Base-by-base conservation (phyloP, 1,139 yeast genomes). In the Hanseniaspora sp. region DNA sequence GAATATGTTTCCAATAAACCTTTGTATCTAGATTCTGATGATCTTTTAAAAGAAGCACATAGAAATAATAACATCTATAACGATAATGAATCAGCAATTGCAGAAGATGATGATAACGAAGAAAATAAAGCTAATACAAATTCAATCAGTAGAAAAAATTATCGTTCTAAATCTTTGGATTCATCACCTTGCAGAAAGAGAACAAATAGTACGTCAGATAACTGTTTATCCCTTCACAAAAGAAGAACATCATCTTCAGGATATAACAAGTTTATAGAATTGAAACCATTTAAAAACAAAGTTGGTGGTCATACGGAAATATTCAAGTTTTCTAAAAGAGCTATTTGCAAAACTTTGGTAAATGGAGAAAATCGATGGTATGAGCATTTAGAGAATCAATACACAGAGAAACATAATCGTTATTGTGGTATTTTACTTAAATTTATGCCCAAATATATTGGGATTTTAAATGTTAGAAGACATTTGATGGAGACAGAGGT, bases 301-400 rank as follows among this genome's bases (percentile, higher is more conserved):
- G 98, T 94, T 7, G 99, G 99, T 9, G 99, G 99, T 0, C 99
- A 94, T 66, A 92, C 96, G 0, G 96, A 97, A 1, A 88, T 94
- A 48, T 94, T 92, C 69, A 77, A 92, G 59, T 92, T 92, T 65
- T 84, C 95, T 7, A 84, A 82, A 61, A 74, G 86, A 56, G 97
- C 97, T 0, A 96, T 94, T n/a, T 92, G 98, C 68, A 94, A 94
- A 67, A 94, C 95, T 0, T 71, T 92, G 58, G 86, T 88, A 58
- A 87, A 87, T 62, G 74, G 95, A 58, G 99, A 94, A 64, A 86
- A 92, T 67, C 71, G 75, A 58, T 90, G 95, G 83, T 94, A 94
- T 67, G 98, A 94, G 67, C 79, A 83, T 5, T 82, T 92, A 48
- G 96, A 92, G 68, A 18, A 46, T 23, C 38, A 46, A 23, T 47